phyloP scores from a whole-genome alignment of 129 eudicot species.

The Flaveria trinervia region DNA sequence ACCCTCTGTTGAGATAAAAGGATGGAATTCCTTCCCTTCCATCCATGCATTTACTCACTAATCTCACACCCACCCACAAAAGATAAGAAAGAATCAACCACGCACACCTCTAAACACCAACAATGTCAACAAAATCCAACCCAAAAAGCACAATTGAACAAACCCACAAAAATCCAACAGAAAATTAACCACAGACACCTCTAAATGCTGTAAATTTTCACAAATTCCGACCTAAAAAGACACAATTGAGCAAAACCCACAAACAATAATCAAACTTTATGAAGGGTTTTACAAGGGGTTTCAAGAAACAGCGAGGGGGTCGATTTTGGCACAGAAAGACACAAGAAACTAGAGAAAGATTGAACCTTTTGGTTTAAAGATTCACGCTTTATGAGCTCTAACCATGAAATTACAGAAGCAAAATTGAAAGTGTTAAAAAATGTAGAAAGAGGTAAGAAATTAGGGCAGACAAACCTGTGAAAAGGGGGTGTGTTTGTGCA shows the following conservation, averaged over 20 bases:
- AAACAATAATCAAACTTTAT: conserved; percentile 8
- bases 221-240: conserved; percentile 21
- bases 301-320: conserved; percentile 23
- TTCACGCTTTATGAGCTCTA: conserved; percentile 25
- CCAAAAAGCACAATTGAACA: conserved; percentile 43
- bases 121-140: not conserved
- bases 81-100: conserved; percentile 9
- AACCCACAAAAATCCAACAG: conserved; percentile 31
- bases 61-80: conserved; percentile 33
- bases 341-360: conserved; percentile 10
- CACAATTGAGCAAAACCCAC: conserved; percentile 41
- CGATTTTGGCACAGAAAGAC: conserved; percentile 4
- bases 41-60: conserved; percentile 89
- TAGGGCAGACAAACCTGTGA: conserved; percentile 34
- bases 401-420: conserved; percentile 12
- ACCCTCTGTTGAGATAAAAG: conserved; percentile 73
- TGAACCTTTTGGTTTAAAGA: conserved; percentile 21
- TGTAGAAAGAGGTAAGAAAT: conserved; percentile 38
- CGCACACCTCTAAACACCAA: conserved; percentile 14
- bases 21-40: conserved; percentile 91
- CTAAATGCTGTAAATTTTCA: conserved; percentile 3
- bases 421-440: conserved; percentile 19
- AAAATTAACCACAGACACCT: conserved; percentile 22
- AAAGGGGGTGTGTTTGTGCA: conserved; percentile 8
- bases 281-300: conserved; percentile 56